Evolutionary conservation across 1,284 basidiomycete genomes (phyloP), one percentile per base, ranked within the genome.

Genomic region (Cystobasidiaceae sp.): DNA sequence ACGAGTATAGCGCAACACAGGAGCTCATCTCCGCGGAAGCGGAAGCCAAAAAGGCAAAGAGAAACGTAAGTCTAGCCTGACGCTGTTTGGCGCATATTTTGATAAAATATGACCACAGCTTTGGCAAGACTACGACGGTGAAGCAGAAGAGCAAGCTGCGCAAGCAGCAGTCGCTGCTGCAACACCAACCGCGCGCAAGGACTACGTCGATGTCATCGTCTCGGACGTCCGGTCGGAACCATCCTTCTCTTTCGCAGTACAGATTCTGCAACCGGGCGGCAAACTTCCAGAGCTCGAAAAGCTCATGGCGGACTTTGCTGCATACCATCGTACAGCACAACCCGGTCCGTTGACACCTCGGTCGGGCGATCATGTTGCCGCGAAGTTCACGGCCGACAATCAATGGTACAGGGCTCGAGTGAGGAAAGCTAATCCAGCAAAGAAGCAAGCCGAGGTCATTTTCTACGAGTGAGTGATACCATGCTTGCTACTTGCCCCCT

Each of bases 391-490:
- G 45, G 78, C 70, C 25, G 76, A 77, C 56, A 71, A 72, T 2
- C 69, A 70, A 66, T 97, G 93, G 93, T 97, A 96, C 77, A 88
- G 93, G 62, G 93, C 93, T 44, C 88, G 86, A 78, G 86, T 96
- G 69, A 86, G 87, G 67, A 84, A 88, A 37, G 80, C 85, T 25
- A 93, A 88, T 34, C 84, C 86, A 3, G 74, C 90, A 54, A 93
- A 92, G 80, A 91, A 88, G 74, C 78, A 76, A 77, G 89, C 87
- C 2, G 89, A 92, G 74, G 86, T 93, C 5, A 28, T 70, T 13
- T 75, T 72, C 61, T 66, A 71, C 57, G 73, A 74, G 56, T 73
- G 68, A 27, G 58, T 41, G 3, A 23, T 4, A 5, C n/a, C n/a
- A n/a, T n/a, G n/a, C n/a, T 4, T n/a, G n/a, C 4, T 15, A 3